A percentile compares a stretch with the other conserved stretches of the same genome.
Conservation (phyloP, 331 rosid species). For the Pyrus hybrid region DNA sequence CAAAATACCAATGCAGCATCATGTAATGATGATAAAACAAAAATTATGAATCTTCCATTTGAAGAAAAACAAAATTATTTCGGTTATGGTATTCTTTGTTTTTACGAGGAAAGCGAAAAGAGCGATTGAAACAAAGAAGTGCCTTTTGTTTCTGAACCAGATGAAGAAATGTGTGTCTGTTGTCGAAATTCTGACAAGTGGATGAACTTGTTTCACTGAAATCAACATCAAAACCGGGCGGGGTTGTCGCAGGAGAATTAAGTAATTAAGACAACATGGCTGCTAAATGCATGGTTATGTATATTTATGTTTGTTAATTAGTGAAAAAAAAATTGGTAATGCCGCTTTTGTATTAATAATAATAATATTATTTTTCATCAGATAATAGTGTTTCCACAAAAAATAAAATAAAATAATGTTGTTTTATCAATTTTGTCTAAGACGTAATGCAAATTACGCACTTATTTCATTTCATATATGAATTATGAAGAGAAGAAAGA, state of each 20-base stretch:
- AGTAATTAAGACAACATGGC: background rate
- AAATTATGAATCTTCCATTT: background rate
- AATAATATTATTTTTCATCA: background rate
- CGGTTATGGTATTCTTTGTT: background rate
- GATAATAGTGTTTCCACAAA: background rate
- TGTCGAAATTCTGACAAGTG: slow-evolving; percentile 9
- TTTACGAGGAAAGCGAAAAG: slow-evolving; percentile 13
- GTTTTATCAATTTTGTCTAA: background rate
- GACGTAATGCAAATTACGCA: background rate
- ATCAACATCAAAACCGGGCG: background rate
- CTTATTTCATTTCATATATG: background rate
- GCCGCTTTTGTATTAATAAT: background rate
- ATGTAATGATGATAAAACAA: background rate
- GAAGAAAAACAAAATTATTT: background rate
- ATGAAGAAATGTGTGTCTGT: slow-evolving; percentile 13
- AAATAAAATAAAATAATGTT: background rate
- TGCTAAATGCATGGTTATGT: background rate
- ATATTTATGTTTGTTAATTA: background rate
- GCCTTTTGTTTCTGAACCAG: slow-evolving; percentile 9
- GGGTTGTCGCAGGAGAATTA: background rate
- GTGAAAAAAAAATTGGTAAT: background rate
- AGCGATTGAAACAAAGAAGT: slow-evolving; percentile 18
- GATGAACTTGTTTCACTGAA: background rate
- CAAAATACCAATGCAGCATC: background rate
- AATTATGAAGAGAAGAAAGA: background rate